A percentile compares a stretch with the other conserved stretches of the same genome.
Evolutionary conservation across 2,329 filamentous ascomycete genomes (phyloP).

Genomic region (Stylonectria norvegica): DNA sequence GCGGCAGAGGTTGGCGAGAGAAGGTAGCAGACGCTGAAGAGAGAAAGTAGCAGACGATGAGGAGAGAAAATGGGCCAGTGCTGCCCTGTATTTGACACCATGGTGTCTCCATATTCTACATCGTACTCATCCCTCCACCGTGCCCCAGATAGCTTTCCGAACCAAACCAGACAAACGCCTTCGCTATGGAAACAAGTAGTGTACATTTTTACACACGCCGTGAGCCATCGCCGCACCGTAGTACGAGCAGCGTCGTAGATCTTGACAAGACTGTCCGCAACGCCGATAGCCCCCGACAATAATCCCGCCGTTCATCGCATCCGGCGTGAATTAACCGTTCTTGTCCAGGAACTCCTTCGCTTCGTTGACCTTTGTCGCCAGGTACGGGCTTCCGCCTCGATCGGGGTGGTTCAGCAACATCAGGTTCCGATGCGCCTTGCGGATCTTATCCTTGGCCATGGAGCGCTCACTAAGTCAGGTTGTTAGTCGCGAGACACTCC

Average conservation of each 20-base stretch:
- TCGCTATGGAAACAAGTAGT: slow-evolving; percentile 43
- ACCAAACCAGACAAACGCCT: slow-evolving; percentile 38
- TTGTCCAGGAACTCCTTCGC: slow-evolving; percentile 96
- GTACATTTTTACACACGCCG: slow-evolving; percentile 34
- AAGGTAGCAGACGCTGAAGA: not conserved
- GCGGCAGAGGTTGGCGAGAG: slow-evolving; percentile 13
- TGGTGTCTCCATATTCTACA: slow-evolving; percentile 18
- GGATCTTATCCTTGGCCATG: slow-evolving; percentile 86
- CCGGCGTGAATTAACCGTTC: slow-evolving; percentile 18
- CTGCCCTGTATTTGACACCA: slow-evolving; percentile 20
- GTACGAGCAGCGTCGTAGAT: no score
- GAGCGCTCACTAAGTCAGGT: slow-evolving; percentile 66
- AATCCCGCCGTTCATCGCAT: not conserved
- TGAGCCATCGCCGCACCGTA: slow-evolving; percentile 10
- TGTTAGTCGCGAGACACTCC: slow-evolving; percentile 6
- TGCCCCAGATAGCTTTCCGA: slow-evolving; percentile 19
- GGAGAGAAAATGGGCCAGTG: slow-evolving; percentile 25
- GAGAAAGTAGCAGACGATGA: slow-evolving; percentile 9
- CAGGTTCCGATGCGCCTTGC: slow-evolving; percentile 89
- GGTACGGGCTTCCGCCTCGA: slow-evolving; percentile 90
- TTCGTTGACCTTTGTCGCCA: slow-evolving; percentile 97
- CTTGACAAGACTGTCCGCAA: no score
- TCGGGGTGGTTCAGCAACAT: slow-evolving; percentile 99
- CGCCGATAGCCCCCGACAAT: no score
- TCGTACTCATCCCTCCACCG: slow-evolving; percentile 17